A percentile compares a stretch with the other conserved stretches of the same genome.
Conservation (phyloP, 2,329 filamentous ascomycete genomes). For the Magnaporthiopsis rhizophila region DNA sequence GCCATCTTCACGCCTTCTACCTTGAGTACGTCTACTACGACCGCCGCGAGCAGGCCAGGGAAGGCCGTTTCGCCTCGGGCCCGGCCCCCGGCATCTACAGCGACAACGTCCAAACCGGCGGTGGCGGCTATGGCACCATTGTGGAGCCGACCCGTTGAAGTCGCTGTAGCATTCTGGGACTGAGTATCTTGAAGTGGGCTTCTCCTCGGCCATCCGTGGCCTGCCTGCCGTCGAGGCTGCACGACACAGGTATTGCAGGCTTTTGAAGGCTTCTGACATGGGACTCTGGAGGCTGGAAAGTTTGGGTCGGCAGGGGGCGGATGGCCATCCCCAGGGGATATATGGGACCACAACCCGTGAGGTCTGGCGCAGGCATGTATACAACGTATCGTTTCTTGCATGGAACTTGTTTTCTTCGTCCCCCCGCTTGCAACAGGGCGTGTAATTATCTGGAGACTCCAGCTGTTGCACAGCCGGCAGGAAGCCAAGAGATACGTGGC, state of each 20-base stretch:
- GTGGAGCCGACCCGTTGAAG: conserved; percentile 17
- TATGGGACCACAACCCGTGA: neutral
- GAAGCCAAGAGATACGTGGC: neutral
- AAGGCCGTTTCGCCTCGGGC: conserved; percentile 44
- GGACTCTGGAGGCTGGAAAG: neutral
- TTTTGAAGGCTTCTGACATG: neutral
- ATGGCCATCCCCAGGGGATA: neutral
- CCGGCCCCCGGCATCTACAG: conserved; percentile 65
- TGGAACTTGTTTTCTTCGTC: neutral
- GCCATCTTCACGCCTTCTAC: conserved; percentile 75
- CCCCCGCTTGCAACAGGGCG: neutral
- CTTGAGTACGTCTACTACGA: conserved; percentile 77
- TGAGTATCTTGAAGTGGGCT: neutral
- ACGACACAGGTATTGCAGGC: neutral
- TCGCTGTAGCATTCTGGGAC: conserved; percentile 13
- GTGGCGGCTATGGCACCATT: conserved; percentile 53
- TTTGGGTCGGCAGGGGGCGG: no score
- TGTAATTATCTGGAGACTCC: neutral
- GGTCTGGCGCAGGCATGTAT: neutral
- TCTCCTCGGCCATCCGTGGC: neutral
- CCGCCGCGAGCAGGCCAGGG: conserved; percentile 53
- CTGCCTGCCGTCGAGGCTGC: neutral
- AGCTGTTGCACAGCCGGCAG: neutral
- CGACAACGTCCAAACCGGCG: conserved; percentile 64
- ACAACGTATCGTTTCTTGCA: neutral